Evolutionary conservation across 177 flowering plant genomes (phyloP), one percentile per base, ranked within the genome.

Genomic region (Tripterygium wilfordii): DNA sequence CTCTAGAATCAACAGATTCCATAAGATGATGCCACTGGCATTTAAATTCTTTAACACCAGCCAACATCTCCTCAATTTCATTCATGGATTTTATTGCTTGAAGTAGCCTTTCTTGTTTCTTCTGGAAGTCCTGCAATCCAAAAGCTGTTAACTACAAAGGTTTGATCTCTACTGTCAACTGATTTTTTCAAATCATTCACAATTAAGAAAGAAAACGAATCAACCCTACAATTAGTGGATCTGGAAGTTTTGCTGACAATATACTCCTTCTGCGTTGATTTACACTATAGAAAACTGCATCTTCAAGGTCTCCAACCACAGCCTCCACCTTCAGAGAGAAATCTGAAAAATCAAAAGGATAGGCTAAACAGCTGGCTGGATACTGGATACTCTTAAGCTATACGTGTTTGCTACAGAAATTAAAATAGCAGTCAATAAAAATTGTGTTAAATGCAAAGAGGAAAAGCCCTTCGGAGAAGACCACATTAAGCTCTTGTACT

Each of bases 241-340:
- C 62, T 31, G 51, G 31, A 48, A 57, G 29, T 56, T 52, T 68
- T 37, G 27, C 43, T 4, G 63, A 54, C 49, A 71, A 62, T 32
- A 55, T 24, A 28, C 48, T 64, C 57, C 62, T 54, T 4, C 51
- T 36, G 10, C 45, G 68, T 37, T 20, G 56, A 50, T 61, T 71
- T 63, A 72, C 25, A 27, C 67, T 38, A 49, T 42, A 51, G 22
- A 64, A 57, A 27, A 64, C 75, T 35, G 70, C 65, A 78, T 85
- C 94, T 59, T 85, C 94, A 49, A 85, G 74, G 63, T 85, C 81
- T 21, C 94, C 94, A 36, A 85, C 81, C 49, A 79, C 62, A 51
- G 67, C 71, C 66, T 85, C 94, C 55, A 85, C 61, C 60, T 59
- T 45, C 19, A 78, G 43, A 30, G 85, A 52, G 25, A 74, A 78